A percentile compares a stretch with the other conserved stretches of the same genome.
These are phyloP conservation scores for Microascus cirrosus DNA, from an alignment of 2,329 filamentous ascomycete genomes.

Conservation along the genomic window DNA sequence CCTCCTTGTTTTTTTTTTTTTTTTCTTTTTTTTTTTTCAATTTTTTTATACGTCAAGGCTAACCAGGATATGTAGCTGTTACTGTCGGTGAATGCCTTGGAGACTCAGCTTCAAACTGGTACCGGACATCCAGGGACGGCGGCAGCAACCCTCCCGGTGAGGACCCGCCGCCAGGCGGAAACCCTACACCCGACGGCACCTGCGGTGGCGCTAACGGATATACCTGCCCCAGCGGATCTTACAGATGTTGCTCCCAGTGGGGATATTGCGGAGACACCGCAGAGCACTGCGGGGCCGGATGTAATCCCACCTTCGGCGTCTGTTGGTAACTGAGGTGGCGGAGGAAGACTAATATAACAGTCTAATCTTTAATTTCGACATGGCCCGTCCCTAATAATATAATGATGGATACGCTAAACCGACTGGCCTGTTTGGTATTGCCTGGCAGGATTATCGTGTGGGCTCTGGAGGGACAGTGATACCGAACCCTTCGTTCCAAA, in stretches of 20 bases:
- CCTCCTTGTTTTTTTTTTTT: neutral
- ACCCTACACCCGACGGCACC: constrained; percentile 3
- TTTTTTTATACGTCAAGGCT: neutral
- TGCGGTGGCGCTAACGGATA: constrained; percentile 3
- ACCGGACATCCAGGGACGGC: constrained; percentile 15
- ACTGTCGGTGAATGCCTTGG: constrained; percentile 35
- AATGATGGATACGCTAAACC: too few species aligned
- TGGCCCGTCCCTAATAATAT: too few species aligned
- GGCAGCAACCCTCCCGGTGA: neutral
- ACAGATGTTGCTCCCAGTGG: constrained; percentile 5
- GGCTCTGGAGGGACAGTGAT: too few species aligned
- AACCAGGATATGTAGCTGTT: constrained; percentile 7
- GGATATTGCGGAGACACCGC: constrained; percentile 4
- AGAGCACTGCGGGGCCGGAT: constrained; percentile 5
- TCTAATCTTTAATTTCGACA: too few species aligned
- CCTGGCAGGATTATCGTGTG: too few species aligned
- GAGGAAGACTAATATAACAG: too few species aligned
- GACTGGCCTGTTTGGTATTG: too few species aligned
- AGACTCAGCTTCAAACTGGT: constrained; percentile 42
- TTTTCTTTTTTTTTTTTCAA: too few species aligned
- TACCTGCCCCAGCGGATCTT: neutral
- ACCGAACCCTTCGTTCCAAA: too few species aligned
- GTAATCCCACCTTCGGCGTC: constrained; percentile 2
- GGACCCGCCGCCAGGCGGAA: neutral
- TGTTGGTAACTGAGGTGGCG: constrained; percentile 1